These are phyloP conservation scores for Phaeodactylum tricornutum DNA, from an alignment of 108 stramenopile genomes.

Conservation along the genomic window DNA sequence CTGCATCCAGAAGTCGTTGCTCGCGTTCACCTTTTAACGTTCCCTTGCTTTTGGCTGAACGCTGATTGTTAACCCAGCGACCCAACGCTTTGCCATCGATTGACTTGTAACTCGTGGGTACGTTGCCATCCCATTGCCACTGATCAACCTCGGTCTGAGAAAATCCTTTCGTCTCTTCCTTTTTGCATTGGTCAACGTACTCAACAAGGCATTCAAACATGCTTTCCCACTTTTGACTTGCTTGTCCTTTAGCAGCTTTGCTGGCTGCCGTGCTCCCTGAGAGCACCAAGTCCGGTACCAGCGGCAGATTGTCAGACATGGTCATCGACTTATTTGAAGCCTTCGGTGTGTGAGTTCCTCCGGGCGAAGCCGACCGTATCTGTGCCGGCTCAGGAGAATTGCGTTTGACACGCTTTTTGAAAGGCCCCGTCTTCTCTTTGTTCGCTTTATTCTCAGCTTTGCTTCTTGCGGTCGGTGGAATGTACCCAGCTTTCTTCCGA, in stretches of 20 bases:
- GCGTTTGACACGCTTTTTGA: conserved; percentile 7
- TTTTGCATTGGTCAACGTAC: conserved; percentile 54
- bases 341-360: conserved; percentile 3
- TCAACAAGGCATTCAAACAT: conserved; percentile 71
- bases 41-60: conserved; percentile 75
- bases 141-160: conserved; percentile 39
- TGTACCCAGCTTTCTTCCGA: conserved; percentile 68
- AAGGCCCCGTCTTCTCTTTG: neutral
- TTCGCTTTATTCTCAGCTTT: conserved; percentile 11
- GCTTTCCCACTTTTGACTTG: conserved; percentile 81
- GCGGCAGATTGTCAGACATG: conserved; percentile 2
- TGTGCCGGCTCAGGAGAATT: neutral
- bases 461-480: conserved; percentile 33
- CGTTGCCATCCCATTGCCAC: conserved; percentile 86
- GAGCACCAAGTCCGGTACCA: conserved; percentile 9
- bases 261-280: conserved; percentile 17
- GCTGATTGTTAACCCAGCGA: conserved; percentile 85
- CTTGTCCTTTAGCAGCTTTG: conserved; percentile 24
- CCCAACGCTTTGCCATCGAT: conserved; percentile 75
- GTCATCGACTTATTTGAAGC: conserved; percentile 8
- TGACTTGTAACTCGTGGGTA: conserved; percentile 55
- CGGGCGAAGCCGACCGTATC: neutral
- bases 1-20: conserved; percentile 62
- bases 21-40: conserved; percentile 69
- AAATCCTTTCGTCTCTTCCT: conserved; percentile 39